Percentiles rank a stretch among this genome's conserved stretches.
phyloP scores from a whole-genome alignment of 805 yeast species.

The Wickerhamiella brachini region DNA sequence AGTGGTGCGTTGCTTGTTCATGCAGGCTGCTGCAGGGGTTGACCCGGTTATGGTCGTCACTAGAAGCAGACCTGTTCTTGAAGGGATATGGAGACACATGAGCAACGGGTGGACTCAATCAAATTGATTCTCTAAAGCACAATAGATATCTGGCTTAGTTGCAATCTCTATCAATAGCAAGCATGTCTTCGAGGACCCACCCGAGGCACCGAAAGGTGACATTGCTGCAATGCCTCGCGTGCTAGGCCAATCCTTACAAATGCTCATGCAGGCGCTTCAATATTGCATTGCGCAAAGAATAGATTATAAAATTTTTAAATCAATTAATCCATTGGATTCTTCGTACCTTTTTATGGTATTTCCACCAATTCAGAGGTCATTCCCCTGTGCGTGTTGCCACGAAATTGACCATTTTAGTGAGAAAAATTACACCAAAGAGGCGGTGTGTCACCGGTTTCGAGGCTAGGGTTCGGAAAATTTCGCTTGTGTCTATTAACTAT shows the following conservation, averaged over 20 bases:
- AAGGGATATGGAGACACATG: no score
- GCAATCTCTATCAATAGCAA: no score
- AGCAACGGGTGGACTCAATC: no score
- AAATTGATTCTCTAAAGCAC: no score
- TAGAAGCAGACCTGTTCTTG: no score
- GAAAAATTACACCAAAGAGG: neutral
- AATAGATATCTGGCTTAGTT: no score
- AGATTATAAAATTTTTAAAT: neutral
- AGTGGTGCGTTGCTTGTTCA: neutral
- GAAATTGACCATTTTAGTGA: neutral
- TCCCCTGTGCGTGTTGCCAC: no score
- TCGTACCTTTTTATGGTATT: neutral
- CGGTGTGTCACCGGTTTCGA: neutral
- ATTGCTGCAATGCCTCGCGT: neutral
- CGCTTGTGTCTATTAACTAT: neutral
- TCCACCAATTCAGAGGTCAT: no score
- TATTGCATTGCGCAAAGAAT: neutral
- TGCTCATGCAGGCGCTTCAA: neutral
- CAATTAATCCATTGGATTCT: neutral
- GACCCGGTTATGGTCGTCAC: neutral
- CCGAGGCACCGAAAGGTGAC: no score
- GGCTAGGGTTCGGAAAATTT: neutral
- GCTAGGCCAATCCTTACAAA: neutral
- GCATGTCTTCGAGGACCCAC: no score
- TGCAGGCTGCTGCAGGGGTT: neutral